Evolutionary conservation across 495 filamentous ascomycete species (phyloP).

Genomic region (Sphaerosporella brunnea): DNA sequence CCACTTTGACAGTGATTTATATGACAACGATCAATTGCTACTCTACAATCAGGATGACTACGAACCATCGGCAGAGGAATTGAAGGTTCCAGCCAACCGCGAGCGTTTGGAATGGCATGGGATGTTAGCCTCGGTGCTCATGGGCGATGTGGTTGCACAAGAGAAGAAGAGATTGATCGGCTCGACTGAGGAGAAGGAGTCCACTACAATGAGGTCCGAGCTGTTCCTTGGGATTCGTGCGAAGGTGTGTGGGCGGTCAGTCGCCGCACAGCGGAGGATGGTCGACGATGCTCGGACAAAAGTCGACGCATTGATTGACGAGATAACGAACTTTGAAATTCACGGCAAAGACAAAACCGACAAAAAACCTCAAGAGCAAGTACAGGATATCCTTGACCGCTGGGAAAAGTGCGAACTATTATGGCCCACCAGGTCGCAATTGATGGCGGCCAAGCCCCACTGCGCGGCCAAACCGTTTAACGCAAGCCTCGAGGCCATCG

Average conservation of each 20-base stretch:
- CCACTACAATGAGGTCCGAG: conserved; percentile 55
- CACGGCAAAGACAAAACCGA: conserved; percentile 84
- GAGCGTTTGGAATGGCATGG: conserved; percentile 95
- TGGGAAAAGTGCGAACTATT: conserved; percentile 73
- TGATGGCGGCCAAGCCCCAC: conserved; percentile 52
- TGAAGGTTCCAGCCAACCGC: conserved; percentile 71
- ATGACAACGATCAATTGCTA: conserved; percentile 83
- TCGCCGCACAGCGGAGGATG: conserved; percentile 64
- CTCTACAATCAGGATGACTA: conserved; percentile 75
- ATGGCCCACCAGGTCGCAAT: conserved; percentile 59
- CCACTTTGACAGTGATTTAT: conserved; percentile 58
- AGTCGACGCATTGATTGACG: conserved; percentile 56
- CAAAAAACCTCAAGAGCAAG: conserved; percentile 68
- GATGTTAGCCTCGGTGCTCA: conserved; percentile 89
- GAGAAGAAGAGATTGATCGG: conserved; percentile 92
- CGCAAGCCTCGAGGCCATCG: conserved; percentile 67
- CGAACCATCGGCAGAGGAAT: conserved; percentile 71
- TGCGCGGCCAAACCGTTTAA: conserved; percentile 55
- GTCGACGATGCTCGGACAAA: conserved; percentile 59
- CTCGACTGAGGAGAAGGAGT: conserved; percentile 51
- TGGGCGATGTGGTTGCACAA: conserved; percentile 90
- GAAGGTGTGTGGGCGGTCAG: conserved; percentile 60
- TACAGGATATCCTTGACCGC: conserved; percentile 69
- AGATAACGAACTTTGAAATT: conserved; percentile 81
- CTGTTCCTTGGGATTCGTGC: conserved; percentile 81